Evolutionary conservation across 139 green algal species (phyloP), one percentile per base, ranked within the genome.

Genomic region (Coelastrella sp.): DNA sequence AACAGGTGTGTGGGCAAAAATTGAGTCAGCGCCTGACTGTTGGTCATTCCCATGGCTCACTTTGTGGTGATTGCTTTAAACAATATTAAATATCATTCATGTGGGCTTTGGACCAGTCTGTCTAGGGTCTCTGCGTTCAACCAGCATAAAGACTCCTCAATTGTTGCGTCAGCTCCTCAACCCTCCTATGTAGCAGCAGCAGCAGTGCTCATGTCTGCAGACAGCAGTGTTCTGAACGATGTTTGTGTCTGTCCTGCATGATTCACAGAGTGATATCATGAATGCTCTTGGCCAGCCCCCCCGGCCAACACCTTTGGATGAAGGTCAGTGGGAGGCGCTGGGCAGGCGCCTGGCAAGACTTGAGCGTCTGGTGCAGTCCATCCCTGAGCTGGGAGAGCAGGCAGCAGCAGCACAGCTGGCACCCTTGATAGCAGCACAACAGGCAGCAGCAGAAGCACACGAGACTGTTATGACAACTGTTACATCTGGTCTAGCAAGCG

Each of bases 301-400:
- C 4, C 65, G 84, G 7, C 27, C 84, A 0, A 35, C 49, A 7
- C 58, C 58, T n/a, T 6, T 95, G 35, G 90, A 92, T 10, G 91
- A 93, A 3, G 93, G 93, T 68, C 93, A 95, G 79, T 95, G 93
- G 93, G 87, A 92, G 49, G 93, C 93, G 6, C 91, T 95, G 73
- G 93, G 93, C 14, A 84, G 89, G 57, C 85, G 93, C 22, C 93
- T 95, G 24, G 88, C 82, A 10, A 83, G 91, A 0, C 87, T 95
- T 57, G 93, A 95, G 78, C 82, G 80, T 4, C 90, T 93, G 86
- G 82, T 94, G 56, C 89, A 95, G 65, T 78, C 70, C 10, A 12
- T 92, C 14, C 90, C 90, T 15, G 87, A 91, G 66, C 82, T 90
- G 4, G 82, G 76, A 17, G 88, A 91, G 61, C 76, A 81, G 49